Evolutionary conservation across 2,329 filamentous ascomycete species (phyloP).

Genomic region (Metarhizium guizhouense): DNA sequence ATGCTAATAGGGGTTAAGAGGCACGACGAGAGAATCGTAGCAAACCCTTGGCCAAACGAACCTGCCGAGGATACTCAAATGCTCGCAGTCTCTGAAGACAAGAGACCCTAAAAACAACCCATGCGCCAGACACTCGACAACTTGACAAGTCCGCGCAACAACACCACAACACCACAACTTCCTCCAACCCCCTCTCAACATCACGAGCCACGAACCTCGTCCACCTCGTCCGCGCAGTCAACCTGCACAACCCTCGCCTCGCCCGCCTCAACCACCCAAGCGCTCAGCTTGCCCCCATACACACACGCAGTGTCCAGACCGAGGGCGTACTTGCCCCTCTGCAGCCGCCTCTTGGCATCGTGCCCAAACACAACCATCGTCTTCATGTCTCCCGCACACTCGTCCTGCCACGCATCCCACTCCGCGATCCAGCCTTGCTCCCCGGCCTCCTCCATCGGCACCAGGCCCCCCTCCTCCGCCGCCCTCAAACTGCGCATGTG

Average conservation of each 20-base stretch:
- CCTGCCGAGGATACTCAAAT: too few relatives aligned
- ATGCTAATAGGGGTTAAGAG: too few relatives aligned
- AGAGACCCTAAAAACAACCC: too few relatives aligned
- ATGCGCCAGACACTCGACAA: too few relatives aligned
- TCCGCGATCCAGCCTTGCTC: constrained; percentile 11
- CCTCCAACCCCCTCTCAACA: too few relatives aligned
- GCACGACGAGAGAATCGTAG: too few relatives aligned
- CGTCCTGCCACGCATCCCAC: constrained; percentile 16
- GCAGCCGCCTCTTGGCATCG: constrained; percentile 60
- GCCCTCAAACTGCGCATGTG: constrained; percentile 71
- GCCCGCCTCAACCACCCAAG: neutral
- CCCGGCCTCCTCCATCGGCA: constrained; percentile 1
- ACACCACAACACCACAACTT: too few relatives aligned
- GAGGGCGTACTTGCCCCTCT: constrained; percentile 54
- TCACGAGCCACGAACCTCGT: too few relatives aligned
- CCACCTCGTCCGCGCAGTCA: neutral
- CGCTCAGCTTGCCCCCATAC: constrained; percentile 37
- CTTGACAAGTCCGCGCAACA: too few relatives aligned
- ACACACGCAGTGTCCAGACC: constrained; percentile 77
- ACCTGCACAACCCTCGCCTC: neutral
- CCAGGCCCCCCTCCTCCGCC: constrained; percentile 17
- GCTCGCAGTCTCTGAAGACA: too few relatives aligned
- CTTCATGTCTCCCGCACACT: neutral
- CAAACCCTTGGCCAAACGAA: too few relatives aligned
- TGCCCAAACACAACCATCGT: constrained; percentile 76